Conservation (phyloP, 176 grass and related monocot genomes). For the Avena atlantica region DNA sequence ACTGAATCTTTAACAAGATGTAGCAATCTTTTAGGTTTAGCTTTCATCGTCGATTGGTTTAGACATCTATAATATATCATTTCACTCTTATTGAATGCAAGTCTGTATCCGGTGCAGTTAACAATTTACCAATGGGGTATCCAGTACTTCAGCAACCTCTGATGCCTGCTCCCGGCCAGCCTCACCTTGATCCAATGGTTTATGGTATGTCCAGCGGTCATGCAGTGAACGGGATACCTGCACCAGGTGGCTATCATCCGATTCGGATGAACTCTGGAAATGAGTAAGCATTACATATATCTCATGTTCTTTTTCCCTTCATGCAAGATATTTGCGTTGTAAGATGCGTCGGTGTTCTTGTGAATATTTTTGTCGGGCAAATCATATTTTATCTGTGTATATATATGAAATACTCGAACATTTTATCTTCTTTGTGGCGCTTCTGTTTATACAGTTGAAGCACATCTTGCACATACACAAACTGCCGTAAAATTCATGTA, state of each 20-base stretch:
- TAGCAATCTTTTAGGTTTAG: neutral
- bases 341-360: neutral
- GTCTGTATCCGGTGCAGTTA: constrained; percentile 80
- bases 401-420: constrained; percentile 8
- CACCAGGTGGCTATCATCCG: constrained; percentile 78
- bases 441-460: constrained; percentile 34
- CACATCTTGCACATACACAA: constrained; percentile 24
- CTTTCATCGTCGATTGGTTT: constrained; percentile 27
- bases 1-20: constrained; percentile 4
- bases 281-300: constrained; percentile 70
- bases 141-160: constrained; percentile 87
- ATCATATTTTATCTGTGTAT: neutral
- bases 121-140: constrained; percentile 94
- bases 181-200: constrained; percentile 73
- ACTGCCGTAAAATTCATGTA: neutral
- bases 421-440: constrained; percentile 1
- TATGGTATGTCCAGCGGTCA: constrained; percentile 80
- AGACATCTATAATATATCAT: constrained; percentile 10
- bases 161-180: constrained; percentile 70
- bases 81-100: constrained; percentile 59
- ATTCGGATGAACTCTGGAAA: constrained; percentile 87
- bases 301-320: constrained; percentile 22
- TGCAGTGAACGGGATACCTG: constrained; percentile 92
- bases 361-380: neutral
- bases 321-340: constrained; percentile 1